Evolutionary conservation across 148 eudicot genomes (phyloP).

Genomic region (Heliamphora exappendiculata): DNA sequence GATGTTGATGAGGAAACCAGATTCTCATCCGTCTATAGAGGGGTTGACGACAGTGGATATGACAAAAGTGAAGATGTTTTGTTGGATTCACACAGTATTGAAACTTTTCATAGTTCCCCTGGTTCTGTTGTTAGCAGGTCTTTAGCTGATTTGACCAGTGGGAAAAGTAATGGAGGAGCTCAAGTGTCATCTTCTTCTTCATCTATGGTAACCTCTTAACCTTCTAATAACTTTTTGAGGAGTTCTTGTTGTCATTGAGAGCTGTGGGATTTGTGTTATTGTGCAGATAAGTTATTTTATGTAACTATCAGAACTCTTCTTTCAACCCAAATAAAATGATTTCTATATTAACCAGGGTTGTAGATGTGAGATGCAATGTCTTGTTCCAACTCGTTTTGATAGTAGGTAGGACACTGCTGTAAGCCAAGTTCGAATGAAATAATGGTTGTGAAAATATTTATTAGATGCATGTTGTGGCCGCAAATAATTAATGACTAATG

Average conservation of each 20-base stretch:
- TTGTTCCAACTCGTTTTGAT: not conserved
- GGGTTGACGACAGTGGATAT: slow-evolving; percentile 78
- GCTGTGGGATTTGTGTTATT: not conserved
- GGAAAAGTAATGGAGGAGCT: slow-evolving; percentile 44
- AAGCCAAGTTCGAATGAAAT: not conserved
- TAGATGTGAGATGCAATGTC: too few relatives aligned
- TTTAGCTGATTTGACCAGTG: slow-evolving; percentile 45
- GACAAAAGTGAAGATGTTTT: slow-evolving; percentile 58
- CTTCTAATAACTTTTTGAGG: not conserved
- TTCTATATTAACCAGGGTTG: not conserved
- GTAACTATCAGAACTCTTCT: not conserved
- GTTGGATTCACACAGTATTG: slow-evolving; percentile 55
- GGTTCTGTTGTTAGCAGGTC: slow-evolving; percentile 43
- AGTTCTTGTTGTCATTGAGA: not conserved
- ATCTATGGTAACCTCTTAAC: slow-evolving; percentile 31
- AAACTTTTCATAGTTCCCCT: slow-evolving; percentile 67
- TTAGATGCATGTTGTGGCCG: not conserved
- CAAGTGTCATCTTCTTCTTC: slow-evolving; percentile 34
- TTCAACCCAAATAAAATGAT: not conserved
- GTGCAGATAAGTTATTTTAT: not conserved
- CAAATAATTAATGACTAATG: not conserved
- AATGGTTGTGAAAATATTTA: not conserved
- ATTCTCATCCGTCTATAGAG: slow-evolving; percentile 79
- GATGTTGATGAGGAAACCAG: slow-evolving; percentile 92
- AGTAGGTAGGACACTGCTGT: not conserved